These are phyloP conservation scores for Neonectria magnoliae DNA, from an alignment of 2,329 filamentous ascomycete species.

Conservation along the genomic window DNA sequence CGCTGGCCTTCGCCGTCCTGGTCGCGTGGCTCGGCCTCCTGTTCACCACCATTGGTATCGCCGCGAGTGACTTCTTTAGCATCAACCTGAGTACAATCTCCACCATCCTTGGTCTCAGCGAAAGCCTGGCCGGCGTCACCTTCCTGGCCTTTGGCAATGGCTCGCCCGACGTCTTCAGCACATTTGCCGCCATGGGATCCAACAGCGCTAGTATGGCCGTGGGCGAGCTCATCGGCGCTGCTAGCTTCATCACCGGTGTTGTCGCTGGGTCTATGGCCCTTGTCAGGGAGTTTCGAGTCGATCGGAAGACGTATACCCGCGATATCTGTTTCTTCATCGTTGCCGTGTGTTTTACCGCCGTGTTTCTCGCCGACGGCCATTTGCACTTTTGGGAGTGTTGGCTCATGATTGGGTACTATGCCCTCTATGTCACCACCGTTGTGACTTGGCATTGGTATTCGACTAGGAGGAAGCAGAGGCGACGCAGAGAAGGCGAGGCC, in stretches of 20 bases:
- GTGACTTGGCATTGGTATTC: conserved; percentile 93
- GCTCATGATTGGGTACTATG: conserved; percentile 90
- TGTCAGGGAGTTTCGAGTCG: conserved; percentile 93
- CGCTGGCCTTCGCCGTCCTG: conserved; percentile 81
- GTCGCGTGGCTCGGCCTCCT: conserved; percentile 86
- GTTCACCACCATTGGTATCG: conserved; percentile 97
- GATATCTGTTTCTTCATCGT: conserved; percentile 94
- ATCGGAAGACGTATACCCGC: conserved; percentile 86
- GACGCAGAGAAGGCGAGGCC: conserved; percentile 75
- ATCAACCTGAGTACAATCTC: conserved; percentile 96
- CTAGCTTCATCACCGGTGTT: conserved; percentile 94
- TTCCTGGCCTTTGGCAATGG: conserved; percentile 98
- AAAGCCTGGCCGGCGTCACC: conserved; percentile 95
- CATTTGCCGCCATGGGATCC: conserved; percentile 96
- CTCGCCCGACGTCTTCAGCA: conserved; percentile 97
- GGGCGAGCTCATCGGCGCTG: conserved; percentile 93
- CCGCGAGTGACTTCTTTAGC: conserved; percentile 98
- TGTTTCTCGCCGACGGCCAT: conserved; percentile 85
- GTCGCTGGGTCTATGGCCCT: conserved; percentile 97
- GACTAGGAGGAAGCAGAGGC: conserved; percentile 67
- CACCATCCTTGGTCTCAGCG: conserved; percentile 87
- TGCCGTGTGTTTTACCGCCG: conserved; percentile 86
- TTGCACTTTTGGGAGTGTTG: conserved; percentile 90
- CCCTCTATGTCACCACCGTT: conserved; percentile 88
- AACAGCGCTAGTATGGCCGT: conserved; percentile 97